Base-by-base conservation (phyloP, 352 stramenopile species). In the Salisapilia sapeloensis region DNA sequence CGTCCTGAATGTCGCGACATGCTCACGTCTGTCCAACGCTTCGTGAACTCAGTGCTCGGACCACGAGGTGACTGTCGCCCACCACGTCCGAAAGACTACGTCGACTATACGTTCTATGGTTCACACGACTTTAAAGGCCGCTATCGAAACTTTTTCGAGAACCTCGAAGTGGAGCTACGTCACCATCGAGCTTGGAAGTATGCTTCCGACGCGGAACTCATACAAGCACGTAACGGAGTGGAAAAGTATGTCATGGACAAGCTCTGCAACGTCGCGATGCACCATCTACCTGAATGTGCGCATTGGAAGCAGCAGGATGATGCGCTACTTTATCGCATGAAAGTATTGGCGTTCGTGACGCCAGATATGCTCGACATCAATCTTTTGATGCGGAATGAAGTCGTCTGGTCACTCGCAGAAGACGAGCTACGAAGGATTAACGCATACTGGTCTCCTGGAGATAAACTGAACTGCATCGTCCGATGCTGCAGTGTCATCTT, bases 211-310 rank as follows among this genome's bases (percentile, higher is more conserved):
- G 22, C 48, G 2, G 81, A 53, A 18, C 38, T 91, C 2, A 18
- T 44, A 2, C 78, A 67, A 33, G 78, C 64, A 4, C 63, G 82
- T 6, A 74, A 93, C 37, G 61, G 78, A 1, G 67, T 95, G 25
- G 82, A 95, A 46, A 93, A 94, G 40, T 93, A 92, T 35, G 71
- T 95, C 11, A 91, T 95, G 74, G 74, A 86, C 39, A 89, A 92
- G 35, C 46, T 95, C 11, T 60, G 61, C 1, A 53, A 83, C 35
- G 65, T 90, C 18, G 72, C 75, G 19, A 78, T 92, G 30, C 70
- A 74, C 38, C 55, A 80, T 16, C 36, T 85, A 8, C 46, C 61
- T 9, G 56, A 76, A 33, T 85, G 75, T 21, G 46, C 53, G 2
- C 36, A 63, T 13, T 84, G 70, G 66, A 53, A 61, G 24, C 48